A percentile compares a stretch with the other conserved stretches of the same genome.
Conservation (phyloP, 352 stramenopile genomes). For the Albugo candida region DNA sequence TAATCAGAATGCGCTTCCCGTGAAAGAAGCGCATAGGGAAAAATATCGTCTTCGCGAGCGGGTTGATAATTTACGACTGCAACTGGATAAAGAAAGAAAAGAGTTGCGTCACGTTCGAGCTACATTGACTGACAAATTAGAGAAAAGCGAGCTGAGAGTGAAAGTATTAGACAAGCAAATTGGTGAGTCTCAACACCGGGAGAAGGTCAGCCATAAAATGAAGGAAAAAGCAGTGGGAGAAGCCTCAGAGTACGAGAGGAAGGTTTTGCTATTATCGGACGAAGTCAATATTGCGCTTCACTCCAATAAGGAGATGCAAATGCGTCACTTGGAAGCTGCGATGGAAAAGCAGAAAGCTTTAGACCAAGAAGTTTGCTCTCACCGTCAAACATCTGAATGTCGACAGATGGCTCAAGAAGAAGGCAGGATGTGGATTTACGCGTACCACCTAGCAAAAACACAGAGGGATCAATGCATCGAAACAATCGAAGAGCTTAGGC, state of each 20-base stretch:
- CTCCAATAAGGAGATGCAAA: conserved; percentile 22
- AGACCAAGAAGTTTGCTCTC: no score
- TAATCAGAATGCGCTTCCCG: conserved; percentile 25
- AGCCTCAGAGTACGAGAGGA: conserved; percentile 30
- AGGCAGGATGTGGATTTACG: background rate
- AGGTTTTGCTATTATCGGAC: conserved; percentile 23
- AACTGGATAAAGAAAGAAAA: conserved; percentile 45
- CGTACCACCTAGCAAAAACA: conserved; percentile 10
- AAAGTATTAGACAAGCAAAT: conserved; percentile 49
- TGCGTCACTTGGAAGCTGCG: conserved; percentile 9
- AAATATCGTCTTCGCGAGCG: conserved; percentile 41
- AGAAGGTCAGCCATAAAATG: conserved; percentile 37
- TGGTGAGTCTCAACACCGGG: conserved; percentile 31
- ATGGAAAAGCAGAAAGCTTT: no score
- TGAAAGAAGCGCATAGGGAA: conserved; percentile 42
- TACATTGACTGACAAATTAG: conserved; percentile 29
- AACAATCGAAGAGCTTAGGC: conserved; percentile 13
- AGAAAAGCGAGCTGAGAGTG: conserved; percentile 23
- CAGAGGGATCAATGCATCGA: conserved; percentile 19
- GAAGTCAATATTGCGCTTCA: conserved; percentile 9
- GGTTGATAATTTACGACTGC: conserved; percentile 42
- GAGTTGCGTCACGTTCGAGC: conserved; percentile 34
- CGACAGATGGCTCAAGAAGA: conserved; percentile 7
- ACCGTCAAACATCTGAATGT: background rate
- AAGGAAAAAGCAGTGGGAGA: conserved; percentile 50